phyloP scores from a whole-genome alignment of 306 rosid species.

The Cercis canadensis region DNA sequence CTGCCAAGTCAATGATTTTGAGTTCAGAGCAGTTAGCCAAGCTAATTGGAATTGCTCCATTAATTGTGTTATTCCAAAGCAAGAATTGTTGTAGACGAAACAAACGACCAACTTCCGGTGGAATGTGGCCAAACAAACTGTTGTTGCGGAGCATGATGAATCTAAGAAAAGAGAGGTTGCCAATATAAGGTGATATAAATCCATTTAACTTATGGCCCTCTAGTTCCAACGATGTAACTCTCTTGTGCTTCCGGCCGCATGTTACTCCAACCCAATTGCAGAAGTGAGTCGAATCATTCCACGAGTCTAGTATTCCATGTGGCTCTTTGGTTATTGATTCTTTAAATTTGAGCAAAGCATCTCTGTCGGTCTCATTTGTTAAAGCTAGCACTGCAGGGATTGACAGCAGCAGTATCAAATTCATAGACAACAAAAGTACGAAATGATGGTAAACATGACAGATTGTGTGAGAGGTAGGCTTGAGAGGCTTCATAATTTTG shows the following conservation, averaged over 20 bases:
- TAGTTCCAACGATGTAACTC: background rate
- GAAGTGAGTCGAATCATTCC: slow-evolving; percentile 26
- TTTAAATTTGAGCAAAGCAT: slow-evolving; percentile 28
- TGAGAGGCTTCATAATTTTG: too few relatives aligned
- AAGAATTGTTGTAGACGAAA: background rate
- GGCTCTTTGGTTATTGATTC: slow-evolving; percentile 3
- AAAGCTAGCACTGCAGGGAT: background rate
- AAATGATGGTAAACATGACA: too few relatives aligned
- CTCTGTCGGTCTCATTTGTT: background rate
- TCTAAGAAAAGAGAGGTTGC: background rate
- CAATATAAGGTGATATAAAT: background rate
- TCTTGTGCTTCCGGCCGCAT: background rate
- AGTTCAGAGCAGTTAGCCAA: background rate
- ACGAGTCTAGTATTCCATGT: background rate
- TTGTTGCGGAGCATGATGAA: background rate
- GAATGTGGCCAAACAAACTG: background rate
- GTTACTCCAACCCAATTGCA: slow-evolving; percentile 5
- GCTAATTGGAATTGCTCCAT: background rate
- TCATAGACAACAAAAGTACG: too few relatives aligned
- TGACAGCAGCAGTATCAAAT: too few relatives aligned
- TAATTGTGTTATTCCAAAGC: background rate
- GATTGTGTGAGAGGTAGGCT: too few relatives aligned
- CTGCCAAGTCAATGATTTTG: background rate
- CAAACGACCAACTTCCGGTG: background rate
- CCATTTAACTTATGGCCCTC: background rate